phyloP scores from a whole-genome alignment of 441 rosid genomes.

The Erysimum pusillum region DNA sequence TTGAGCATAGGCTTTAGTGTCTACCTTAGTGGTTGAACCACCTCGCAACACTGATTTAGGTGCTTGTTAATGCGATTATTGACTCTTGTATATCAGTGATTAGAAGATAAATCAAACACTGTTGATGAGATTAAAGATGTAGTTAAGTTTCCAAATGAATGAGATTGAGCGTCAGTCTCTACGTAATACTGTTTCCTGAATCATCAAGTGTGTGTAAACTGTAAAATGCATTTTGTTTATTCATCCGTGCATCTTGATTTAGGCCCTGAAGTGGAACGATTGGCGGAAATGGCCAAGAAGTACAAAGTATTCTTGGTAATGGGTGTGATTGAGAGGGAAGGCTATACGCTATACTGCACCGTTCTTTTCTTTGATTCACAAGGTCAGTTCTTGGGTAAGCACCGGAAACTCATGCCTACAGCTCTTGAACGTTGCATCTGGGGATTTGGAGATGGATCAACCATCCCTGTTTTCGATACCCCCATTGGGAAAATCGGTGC shows the following conservation, averaged over 20 bases:
- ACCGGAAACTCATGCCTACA: constrained; percentile 92
- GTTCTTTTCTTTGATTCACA: constrained; percentile 83
- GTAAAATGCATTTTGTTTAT: not conserved
- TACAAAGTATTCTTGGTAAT: constrained; percentile 81
- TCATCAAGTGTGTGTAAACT: not conserved
- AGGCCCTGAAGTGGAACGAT: constrained; percentile 87
- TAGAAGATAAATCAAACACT: not conserved
- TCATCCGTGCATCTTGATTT: constrained; percentile 11
- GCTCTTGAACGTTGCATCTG: constrained; percentile 87
- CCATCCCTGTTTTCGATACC: constrained; percentile 83
- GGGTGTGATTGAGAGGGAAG: constrained; percentile 93
- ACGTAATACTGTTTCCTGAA: constrained; percentile 1
- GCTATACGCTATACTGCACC: constrained; percentile 76
- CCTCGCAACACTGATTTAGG: not conserved
- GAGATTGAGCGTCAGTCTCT: not conserved
- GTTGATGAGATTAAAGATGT: not conserved
- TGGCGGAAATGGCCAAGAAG: constrained; percentile 89
- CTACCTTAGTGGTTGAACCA: not conserved
- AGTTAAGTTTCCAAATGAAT: not conserved
- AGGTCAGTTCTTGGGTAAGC: constrained; percentile 88
- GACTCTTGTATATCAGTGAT: not conserved
- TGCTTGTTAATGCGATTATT: not conserved
- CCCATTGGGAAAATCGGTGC: constrained; percentile 89
- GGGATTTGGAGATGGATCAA: constrained; percentile 98
- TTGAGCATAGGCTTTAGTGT: not conserved